Evolutionary conservation across 352 stramenopile species (phyloP).

Genomic region (Aphanomyces invadans): DNA sequence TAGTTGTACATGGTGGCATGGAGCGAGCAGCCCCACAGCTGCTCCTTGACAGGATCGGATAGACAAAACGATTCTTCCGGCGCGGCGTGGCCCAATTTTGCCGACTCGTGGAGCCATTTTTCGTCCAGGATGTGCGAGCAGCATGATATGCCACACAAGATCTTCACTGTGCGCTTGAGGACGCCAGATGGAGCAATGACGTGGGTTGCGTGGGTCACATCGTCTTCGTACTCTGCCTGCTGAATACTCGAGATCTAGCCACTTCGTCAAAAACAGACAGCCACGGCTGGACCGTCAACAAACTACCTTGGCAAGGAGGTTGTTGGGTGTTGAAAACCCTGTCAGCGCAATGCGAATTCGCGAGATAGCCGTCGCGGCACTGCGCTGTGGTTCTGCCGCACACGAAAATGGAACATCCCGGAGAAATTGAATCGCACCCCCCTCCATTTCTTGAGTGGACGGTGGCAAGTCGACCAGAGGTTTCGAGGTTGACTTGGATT

Average conservation of each 20-base stretch:
- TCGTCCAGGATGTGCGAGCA: slow-evolving; percentile 44
- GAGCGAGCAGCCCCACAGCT: slow-evolving; percentile 42
- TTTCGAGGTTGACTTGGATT: background rate
- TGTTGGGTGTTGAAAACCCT: background rate
- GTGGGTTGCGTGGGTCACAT: slow-evolving; percentile 41
- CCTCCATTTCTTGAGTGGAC: slow-evolving; percentile 24
- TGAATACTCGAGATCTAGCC: slow-evolving; percentile 39
- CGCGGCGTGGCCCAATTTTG: slow-evolving; percentile 27
- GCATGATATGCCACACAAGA: slow-evolving; percentile 51
- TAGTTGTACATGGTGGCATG: slow-evolving; percentile 40
- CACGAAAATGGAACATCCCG: background rate
- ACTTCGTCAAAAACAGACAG: background rate
- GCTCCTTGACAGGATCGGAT: slow-evolving; percentile 34
- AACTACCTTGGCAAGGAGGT: slow-evolving; percentile 15
- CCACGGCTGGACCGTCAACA: too few species aligned
- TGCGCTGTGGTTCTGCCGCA: background rate
- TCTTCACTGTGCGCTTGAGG: slow-evolving; percentile 52
- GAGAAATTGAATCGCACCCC: slow-evolving; percentile 10
- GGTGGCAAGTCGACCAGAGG: background rate
- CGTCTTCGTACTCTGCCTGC: slow-evolving; percentile 37
- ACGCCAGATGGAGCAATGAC: slow-evolving; percentile 36
- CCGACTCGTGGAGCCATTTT: slow-evolving; percentile 40
- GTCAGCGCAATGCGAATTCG: slow-evolving; percentile 18
- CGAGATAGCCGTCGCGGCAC: background rate
- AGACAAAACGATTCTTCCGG: slow-evolving; percentile 43